A percentile compares a stretch with the other conserved stretches of the same genome.
Conservation (phyloP, 2,329 filamentous ascomycete genomes). For the Venturia asperata region DNA sequence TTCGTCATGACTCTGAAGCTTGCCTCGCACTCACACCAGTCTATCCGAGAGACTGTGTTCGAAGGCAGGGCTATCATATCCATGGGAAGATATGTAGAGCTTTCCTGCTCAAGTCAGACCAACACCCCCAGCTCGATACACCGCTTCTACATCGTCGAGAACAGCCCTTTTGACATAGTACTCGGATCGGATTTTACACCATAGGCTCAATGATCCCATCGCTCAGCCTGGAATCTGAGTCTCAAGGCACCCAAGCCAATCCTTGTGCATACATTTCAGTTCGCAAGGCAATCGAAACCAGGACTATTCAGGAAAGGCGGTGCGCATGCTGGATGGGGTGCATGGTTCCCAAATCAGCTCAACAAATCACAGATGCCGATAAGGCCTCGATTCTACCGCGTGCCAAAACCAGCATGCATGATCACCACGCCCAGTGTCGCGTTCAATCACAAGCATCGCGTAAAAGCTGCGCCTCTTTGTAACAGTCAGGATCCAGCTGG, state of each 20-base stretch:
- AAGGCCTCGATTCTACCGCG: not conserved
- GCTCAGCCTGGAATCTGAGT: not conserved
- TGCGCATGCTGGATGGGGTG: not conserved
- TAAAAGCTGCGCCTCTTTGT: not conserved
- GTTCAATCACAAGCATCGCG: not conserved
- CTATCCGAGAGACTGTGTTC: not conserved
- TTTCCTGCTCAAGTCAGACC: not conserved
- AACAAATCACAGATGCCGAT: slow-evolving; percentile 5
- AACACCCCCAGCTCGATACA: not conserved
- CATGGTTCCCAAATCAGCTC: not conserved
- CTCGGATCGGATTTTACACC: not conserved
- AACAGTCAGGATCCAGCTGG: not conserved
- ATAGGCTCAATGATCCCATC: not conserved
- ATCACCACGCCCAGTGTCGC: not conserved
- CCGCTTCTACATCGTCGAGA: slow-evolving; percentile 2
- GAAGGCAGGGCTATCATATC: not conserved
- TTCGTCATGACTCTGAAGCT: not conserved
- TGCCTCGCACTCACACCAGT: not conserved
- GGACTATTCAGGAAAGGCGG: no score
- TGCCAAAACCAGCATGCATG: not conserved
- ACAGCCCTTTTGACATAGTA: slow-evolving; percentile 1
- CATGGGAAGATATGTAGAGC: not conserved
- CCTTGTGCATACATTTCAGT: not conserved
- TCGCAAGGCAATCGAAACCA: not conserved
- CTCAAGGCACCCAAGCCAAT: not conserved